Base-by-base conservation (phyloP, 345 rosid species). In the Microcos paniculata region DNA sequence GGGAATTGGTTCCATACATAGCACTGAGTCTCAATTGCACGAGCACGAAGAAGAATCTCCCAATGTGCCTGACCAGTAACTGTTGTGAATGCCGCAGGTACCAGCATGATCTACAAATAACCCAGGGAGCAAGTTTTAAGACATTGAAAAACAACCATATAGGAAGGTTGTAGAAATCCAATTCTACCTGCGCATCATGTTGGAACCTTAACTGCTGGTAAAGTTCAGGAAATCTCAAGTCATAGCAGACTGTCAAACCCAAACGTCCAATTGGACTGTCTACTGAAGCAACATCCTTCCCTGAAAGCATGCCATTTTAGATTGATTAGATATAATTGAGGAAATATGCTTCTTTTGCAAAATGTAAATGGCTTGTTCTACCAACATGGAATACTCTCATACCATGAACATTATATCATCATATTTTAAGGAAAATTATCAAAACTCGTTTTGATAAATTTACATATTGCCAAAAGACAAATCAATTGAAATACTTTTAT, bases 21-120 rank as follows among this genome's bases (percentile, higher is more conserved):
- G 85, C 98, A 93, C 71, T 95, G 99, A 28, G 99, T 95, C 86
- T 95, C 97, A 42, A 95, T 87, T 57, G 99, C 99, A 48, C 94
- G 88, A 71, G 98, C 90, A 77, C 98, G 90, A 57, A 95, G 99
- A 61, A 93, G 90, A 85, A 91, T 79, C 82, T 95, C 98, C 99
- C 99, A 95, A 80, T 95, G 99, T 63, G 98, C 98, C 79, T 87
- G 81, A 61, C 97, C 99, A 8, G 99, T 93, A 66, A 86, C 92
- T 77, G 79, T 84, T 28, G 99, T 93, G 81, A 95, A 95, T 77
- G 99, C 98, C 52, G 98, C 80, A 40, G 98, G 98, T 46, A 93
- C 98, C 62, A 95, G 81, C 74, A 95, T 73, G 84, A 95, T 88
- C 98, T 93, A 83, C 49, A 69, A 46, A 76, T 31, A 55, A 62